Evolutionary conservation across 2,329 filamentous ascomycete genomes (phyloP), one percentile per base, ranked within the genome.

Genomic region (Pseudophaeomoniella oleicola): DNA sequence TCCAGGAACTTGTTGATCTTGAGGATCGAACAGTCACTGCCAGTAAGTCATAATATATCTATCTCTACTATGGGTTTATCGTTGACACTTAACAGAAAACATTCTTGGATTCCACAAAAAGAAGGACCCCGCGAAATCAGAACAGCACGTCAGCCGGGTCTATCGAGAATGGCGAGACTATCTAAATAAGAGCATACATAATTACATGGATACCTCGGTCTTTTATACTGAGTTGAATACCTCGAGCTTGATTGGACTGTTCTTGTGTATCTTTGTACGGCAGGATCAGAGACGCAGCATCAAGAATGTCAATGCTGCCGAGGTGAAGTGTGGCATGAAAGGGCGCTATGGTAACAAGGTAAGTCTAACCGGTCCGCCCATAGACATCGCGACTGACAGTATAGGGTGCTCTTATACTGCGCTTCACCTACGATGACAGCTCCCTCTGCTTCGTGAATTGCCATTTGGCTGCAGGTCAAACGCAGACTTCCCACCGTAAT

Each of bases 21-120:
- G 90, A 98, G 56, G 84, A 98, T 60, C 96, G 96, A 63, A 92
- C 87, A 46, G 81, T 92, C 35, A 96, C 88, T 15, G 90, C 90
- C n/a, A 94, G 76, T 75, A 58, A 51, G 70, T 67, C n/a, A 27
- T 27, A n/a, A n/a, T n/a, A n/a, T n/a, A 40, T 36, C 5, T 36
- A 2, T 16, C 19, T 13, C 13, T n/a, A n/a, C n/a, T n/a, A n/a
- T n/a, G n/a, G n/a, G n/a, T n/a, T n/a, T n/a, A 16, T 34, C 3
- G 13, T 5, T n/a, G n/a, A 15, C 38, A 16, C 15, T 13, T 6
- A 18, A 10, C 48, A 75, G 72, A 90, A 60, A 85, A 83, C 38
- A 77, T 96, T 47, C 79, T 96, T 54, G 90, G 76, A 50, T 71
- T 72, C 41, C 68, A 65, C 47, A 72, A 87, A 52, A 84, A 81